These are phyloP conservation scores for Hydnomerulius pinastri DNA, from an alignment of 768 basidiomycete species.

Conservation along the genomic window DNA sequence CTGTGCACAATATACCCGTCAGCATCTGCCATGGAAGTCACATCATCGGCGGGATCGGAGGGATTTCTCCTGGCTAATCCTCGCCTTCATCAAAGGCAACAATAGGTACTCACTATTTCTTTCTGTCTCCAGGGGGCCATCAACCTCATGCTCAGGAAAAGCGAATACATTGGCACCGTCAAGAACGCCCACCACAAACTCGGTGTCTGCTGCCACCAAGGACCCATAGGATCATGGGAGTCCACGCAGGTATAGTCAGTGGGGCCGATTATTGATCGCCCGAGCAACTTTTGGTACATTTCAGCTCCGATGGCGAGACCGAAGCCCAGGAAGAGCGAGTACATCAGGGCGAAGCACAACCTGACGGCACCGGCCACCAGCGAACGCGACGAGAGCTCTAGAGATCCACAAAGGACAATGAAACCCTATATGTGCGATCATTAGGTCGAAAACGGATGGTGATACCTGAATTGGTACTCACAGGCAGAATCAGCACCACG, in stretches of 20 bases:
- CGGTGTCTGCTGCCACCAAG: slow-evolving; percentile 77
- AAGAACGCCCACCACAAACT: slow-evolving; percentile 75
- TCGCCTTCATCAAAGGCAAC: neutral
- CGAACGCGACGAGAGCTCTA: slow-evolving; percentile 79
- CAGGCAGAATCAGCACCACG: slow-evolving; percentile 79
- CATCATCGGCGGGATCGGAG: too few relatives aligned
- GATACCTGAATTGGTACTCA: slow-evolving; percentile 30
- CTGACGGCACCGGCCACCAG: slow-evolving; percentile 85
- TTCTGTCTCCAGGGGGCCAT: slow-evolving; percentile 58
- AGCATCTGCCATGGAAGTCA: neutral
- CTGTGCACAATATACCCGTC: slow-evolving; percentile 22
- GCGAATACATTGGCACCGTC: slow-evolving; percentile 68
- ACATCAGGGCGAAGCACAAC: slow-evolving; percentile 76
- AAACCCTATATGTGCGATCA: slow-evolving; percentile 45
- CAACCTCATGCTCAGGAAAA: slow-evolving; percentile 66
- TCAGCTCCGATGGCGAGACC: slow-evolving; percentile 81
- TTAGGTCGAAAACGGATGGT: neutral
- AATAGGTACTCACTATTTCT: slow-evolving; percentile 49
- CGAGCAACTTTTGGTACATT: slow-evolving; percentile 60
- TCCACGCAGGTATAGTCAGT: slow-evolving; percentile 62
- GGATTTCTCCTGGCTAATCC: neutral
- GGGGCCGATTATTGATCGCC: slow-evolving; percentile 44
- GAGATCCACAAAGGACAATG: slow-evolving; percentile 68
- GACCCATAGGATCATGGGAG: slow-evolving; percentile 56
- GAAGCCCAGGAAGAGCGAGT: slow-evolving; percentile 78